Evolutionary conservation across 805 yeast species (phyloP).

Genomic region (Sungouiozyma ichnusensis): DNA sequence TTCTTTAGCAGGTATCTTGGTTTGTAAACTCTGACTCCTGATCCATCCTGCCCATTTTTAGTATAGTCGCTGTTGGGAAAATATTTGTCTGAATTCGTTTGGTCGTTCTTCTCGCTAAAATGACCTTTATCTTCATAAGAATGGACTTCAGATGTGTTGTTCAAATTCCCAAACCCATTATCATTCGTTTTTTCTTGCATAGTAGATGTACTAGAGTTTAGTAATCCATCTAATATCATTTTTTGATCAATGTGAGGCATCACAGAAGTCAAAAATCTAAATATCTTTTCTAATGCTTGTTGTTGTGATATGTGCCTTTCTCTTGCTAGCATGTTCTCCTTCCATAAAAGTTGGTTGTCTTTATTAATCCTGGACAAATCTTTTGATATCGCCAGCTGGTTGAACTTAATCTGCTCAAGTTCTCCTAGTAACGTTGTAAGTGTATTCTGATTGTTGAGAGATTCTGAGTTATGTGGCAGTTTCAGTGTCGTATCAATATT

Average conservation of each 20-base stretch:
- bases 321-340: conserved; percentile 70
- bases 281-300: conserved; percentile 76
- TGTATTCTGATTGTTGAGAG: not conserved
- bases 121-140: no score
- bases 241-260: conserved; percentile 25
- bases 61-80: not conserved
- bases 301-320: conserved; percentile 81
- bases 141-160: no score
- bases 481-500: not conserved
- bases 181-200: no score
- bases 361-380: conserved; percentile 74
- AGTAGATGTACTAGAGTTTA: conserved; percentile 1
- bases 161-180: no score
- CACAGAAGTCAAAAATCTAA: conserved; percentile 77
- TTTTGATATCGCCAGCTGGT: conserved; percentile 72
- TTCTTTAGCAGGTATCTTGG: conserved; percentile 18
- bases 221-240: conserved; percentile 18
- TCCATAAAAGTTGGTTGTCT: conserved; percentile 88
- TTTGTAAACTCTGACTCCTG: not conserved
- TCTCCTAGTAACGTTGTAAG: conserved; percentile 45
- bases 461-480: no score
- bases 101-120: not conserved
- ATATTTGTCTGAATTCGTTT: not conserved
- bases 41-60: no score
- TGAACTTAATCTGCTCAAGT: conserved; percentile 61